phyloP scores from a whole-genome alignment of 2,329 filamentous ascomycete species.

The Exutisphaerella laricina region DNA sequence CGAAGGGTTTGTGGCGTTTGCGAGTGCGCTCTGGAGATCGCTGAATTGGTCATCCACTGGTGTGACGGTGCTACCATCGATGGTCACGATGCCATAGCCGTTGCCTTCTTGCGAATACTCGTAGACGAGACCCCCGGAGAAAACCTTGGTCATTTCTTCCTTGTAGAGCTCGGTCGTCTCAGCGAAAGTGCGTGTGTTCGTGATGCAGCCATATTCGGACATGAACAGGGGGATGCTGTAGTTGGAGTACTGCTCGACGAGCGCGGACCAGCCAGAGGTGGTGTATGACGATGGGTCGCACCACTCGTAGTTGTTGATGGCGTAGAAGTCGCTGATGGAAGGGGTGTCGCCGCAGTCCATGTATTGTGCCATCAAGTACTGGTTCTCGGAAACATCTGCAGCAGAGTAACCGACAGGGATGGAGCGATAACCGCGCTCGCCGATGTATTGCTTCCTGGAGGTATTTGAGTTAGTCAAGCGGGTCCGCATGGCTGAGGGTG shows the following conservation, averaged over 20 bases:
- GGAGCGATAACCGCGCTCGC: conserved; percentile 58
- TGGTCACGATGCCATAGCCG: conserved; percentile 71
- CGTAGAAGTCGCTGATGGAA: conserved; percentile 78
- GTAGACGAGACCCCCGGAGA: conserved; percentile 93
- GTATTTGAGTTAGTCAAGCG: no score
- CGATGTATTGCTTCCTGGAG: conserved; percentile 77
- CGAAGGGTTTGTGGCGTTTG: conserved; percentile 45
- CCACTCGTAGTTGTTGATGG: conserved; percentile 85
- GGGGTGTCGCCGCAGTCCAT: conserved; percentile 79
- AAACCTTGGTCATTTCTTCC: conserved; percentile 74
- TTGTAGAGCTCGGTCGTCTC: conserved; percentile 76
- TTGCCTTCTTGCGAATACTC: conserved; percentile 81
- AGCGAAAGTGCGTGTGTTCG: conserved; percentile 70
- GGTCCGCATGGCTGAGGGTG: no score
- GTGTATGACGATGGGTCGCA: conserved; percentile 65
- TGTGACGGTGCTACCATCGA: conserved; percentile 49
- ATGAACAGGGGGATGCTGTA: conserved; percentile 78
- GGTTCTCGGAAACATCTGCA: conserved; percentile 77
- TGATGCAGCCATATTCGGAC: conserved; percentile 87
- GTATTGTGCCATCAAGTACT: conserved; percentile 77
- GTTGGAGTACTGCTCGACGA: conserved; percentile 77
- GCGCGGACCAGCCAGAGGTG: conserved; percentile 71
- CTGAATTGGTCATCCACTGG: conserved; percentile 55
- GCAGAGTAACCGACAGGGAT: conserved; percentile 77
- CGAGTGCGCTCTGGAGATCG: conserved; percentile 48